phyloP scores from a whole-genome alignment of 2,329 filamentous ascomycete genomes.

The Helotiales sp. region DNA sequence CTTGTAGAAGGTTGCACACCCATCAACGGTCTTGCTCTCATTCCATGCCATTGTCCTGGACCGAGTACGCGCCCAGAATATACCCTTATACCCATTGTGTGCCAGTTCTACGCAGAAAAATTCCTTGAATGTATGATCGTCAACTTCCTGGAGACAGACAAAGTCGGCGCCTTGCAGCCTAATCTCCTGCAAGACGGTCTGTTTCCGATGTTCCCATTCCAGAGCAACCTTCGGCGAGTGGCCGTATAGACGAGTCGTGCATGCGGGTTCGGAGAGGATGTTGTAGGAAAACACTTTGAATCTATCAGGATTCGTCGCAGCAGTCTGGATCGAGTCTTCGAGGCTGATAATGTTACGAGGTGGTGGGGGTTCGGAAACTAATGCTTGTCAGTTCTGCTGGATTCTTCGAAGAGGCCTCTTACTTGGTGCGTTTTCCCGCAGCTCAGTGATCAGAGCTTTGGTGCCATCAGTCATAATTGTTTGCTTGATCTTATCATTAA shows the following conservation, averaged over 20 bases:
- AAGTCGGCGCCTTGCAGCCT: slow-evolving; percentile 80
- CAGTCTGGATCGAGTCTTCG: slow-evolving; percentile 59
- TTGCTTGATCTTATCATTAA: slow-evolving; percentile 74
- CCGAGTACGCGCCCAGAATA: slow-evolving; percentile 88
- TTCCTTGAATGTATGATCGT: slow-evolving; percentile 86
- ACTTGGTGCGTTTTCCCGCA: slow-evolving; percentile 86
- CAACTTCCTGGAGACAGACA: slow-evolving; percentile 90
- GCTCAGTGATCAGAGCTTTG: slow-evolving; percentile 75
- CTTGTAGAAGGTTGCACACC: slow-evolving; percentile 97
- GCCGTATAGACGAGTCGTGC: slow-evolving; percentile 80
- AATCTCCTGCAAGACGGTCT: slow-evolving; percentile 82
- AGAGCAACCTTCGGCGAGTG: slow-evolving; percentile 84
- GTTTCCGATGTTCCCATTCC: slow-evolving; percentile 82
- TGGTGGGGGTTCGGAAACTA: slow-evolving; percentile 75
- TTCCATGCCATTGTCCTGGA: slow-evolving; percentile 90
- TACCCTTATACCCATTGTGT: slow-evolving; percentile 86
- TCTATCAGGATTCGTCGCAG: slow-evolving; percentile 57
- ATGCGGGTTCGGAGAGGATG: slow-evolving; percentile 91
- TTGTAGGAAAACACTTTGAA: slow-evolving; percentile 93
- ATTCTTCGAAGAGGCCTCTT: slow-evolving; percentile 42
- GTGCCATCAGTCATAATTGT: slow-evolving; percentile 87
- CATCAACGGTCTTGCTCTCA: slow-evolving; percentile 87
- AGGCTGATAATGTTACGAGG: slow-evolving; percentile 80
- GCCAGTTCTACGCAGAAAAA: slow-evolving; percentile 87
- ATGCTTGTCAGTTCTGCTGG: slow-evolving; percentile 10